phyloP scores from a whole-genome alignment of 2,329 filamentous ascomycete genomes.

The Trichoderma oligosporum region DNA sequence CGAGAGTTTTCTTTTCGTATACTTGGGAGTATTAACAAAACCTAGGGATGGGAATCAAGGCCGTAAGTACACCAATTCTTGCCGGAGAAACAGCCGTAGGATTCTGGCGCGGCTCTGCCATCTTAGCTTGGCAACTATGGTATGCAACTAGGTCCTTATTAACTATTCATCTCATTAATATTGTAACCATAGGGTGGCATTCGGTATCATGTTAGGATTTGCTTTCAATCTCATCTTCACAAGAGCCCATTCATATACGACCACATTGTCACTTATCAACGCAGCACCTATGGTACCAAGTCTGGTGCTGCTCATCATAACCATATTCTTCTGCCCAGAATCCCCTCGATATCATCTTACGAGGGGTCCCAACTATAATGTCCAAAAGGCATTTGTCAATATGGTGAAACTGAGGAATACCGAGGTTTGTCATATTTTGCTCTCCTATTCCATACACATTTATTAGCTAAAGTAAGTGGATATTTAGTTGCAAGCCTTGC shows the following conservation, averaged over 20 bases:
- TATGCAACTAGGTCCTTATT: constrained; percentile 7
- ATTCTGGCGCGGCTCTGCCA: constrained; percentile 46
- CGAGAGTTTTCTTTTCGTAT: neutral
- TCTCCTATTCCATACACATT: too few species aligned
- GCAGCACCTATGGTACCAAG: constrained; percentile 39
- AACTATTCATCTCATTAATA: neutral
- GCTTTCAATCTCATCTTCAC: constrained; percentile 38
- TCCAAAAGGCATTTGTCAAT: constrained; percentile 36
- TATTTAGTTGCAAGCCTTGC: constrained; percentile 41
- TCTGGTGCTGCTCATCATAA: constrained; percentile 33
- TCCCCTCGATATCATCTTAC: constrained; percentile 42
- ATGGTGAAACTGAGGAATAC: constrained; percentile 38
- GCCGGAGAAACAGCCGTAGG: constrained; percentile 46
- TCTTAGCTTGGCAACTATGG: constrained; percentile 47
- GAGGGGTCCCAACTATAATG: constrained; percentile 36
- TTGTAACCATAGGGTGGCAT: constrained; percentile 29
- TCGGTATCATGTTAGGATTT: constrained; percentile 37
- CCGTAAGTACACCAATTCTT: constrained; percentile 46
- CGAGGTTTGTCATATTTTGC: constrained; percentile 24
- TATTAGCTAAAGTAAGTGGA: neutral
- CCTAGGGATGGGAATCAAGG: constrained; percentile 46
- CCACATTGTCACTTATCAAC: constrained; percentile 34
- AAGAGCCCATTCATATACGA: constrained; percentile 17
- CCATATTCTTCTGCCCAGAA: constrained; percentile 39
- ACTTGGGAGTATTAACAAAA: too few species aligned